phyloP scores from a whole-genome alignment of 2,329 filamentous ascomycete genomes.

The Pseudogymnoascus verrucosus region DNA sequence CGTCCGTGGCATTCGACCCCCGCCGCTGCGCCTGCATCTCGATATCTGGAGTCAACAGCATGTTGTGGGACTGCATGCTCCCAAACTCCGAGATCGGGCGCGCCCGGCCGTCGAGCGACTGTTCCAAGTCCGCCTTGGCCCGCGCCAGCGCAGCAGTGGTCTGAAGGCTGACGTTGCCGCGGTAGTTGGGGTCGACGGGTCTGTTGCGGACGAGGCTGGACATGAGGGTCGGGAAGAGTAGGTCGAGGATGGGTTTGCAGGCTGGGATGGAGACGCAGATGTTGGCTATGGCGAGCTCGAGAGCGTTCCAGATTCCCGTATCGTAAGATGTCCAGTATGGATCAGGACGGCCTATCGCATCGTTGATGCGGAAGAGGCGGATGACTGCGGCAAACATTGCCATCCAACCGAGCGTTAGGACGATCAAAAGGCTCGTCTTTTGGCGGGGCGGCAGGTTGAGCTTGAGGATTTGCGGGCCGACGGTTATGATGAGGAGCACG shows the following conservation, averaged over 20 bases:
- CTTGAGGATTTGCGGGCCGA: conserved; percentile 36
- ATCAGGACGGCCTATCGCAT: conserved; percentile 3
- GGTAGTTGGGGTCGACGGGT: not conserved
- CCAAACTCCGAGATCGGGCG: not conserved
- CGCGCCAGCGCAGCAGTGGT: not conserved
- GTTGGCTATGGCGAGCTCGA: not conserved
- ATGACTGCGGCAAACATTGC: conserved; percentile 3
- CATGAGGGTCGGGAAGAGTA: not conserved
- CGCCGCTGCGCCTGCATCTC: not conserved
- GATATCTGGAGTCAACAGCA: not conserved
- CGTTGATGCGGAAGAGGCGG: conserved; percentile 10
- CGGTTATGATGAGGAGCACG: conserved; percentile 46
- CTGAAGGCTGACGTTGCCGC: not conserved
- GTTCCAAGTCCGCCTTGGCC: not conserved
- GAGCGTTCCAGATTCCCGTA: not conserved
- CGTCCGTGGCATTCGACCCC: not conserved
- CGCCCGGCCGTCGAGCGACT: not conserved
- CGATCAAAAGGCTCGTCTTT: conserved; percentile 39
- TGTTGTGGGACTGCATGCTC: not conserved
- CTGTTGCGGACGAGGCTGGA: not conserved
- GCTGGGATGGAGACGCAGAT: not conserved
- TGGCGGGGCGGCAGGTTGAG: conserved; percentile 40
- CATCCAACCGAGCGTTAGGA: conserved; percentile 31
- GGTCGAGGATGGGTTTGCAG: not conserved
- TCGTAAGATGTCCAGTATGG: not conserved